Evolutionary conservation across 2,329 filamentous ascomycete genomes (phyloP), one percentile per base, ranked within the genome.

Genomic region (Grosmannia clavigera): DNA sequence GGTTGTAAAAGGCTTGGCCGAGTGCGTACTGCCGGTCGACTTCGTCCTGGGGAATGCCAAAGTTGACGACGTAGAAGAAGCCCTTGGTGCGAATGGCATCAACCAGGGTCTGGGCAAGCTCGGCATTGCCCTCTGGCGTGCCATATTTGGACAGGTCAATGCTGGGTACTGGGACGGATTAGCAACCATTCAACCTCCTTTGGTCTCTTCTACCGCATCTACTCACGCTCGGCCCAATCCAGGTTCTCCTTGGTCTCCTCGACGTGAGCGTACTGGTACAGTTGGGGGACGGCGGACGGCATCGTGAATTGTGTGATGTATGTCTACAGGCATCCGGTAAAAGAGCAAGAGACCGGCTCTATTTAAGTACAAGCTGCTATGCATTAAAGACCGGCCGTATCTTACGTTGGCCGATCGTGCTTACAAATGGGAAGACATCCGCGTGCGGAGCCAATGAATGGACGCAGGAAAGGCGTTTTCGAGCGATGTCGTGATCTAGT

Each of bases 21-120:
- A 83, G 73, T 29, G 80, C 79, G 64, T 82, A 83, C 64, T 83
- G 80, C 2, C 72, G 70, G 64, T 82, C 76, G 6, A 83, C 75
- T 64, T 80, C 74, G 57, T 81, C 79, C 66, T 82, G 79, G 5
- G 70, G 71, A 35, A 83, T 75, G 61, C 78, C 78, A 65, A 79
- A 82, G 70, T 84, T 82, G 61, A 78, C 80, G 25, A 83, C 76
- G 62, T 82, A 81, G 68, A 83, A 83, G 71, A 82, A 79, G 7
- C 74, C 62, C 38, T 69, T 66, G 0, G 57, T 61, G 43, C 73
- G 72, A 0, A 79, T 75, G 3, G 80, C 80, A 62, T 82, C 65
- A 35, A 70, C 67, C 22, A 72, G 68, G 60, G 70, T 67, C 58
- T 69, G 67, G 40, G 69, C 69, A 2, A 72, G 62, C 59, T 67